Base-by-base conservation (phyloP, 768 basidiomycete species). In the Lepiota subincarnata region DNA sequence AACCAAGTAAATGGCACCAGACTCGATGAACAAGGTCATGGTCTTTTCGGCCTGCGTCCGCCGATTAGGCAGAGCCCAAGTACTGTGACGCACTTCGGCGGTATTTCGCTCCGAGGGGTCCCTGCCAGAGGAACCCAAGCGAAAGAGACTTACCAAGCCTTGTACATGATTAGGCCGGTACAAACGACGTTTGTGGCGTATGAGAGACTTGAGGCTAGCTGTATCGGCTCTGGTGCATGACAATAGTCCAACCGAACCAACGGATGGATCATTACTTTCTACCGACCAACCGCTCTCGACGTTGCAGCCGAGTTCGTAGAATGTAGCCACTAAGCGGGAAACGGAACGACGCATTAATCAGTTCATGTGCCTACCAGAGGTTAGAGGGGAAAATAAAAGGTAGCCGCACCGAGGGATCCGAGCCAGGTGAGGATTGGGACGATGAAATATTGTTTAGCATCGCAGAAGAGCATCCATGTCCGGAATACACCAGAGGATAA, bases 221-320 rank as follows among this genome's bases (percentile, higher is more conserved):
- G 65, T 57, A 48, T 66, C 62, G 1, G 67, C 62, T 42, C 62
- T 59, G 20, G 65, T 59, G 48, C 66, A 67, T 14, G 55, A 59
- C 26, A 49, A 39, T 16, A 64, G 51, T 16, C 66, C 65, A 14
- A 66, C 62, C 4, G 64, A 63, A 5, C 57, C 59, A 2, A 63
- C 65, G 20, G 65, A 62, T 28, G 64, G 64, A 16, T 56, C 50
- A 13, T 57, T 57, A 35, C 61, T 57, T 34, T 54, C 59, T 41
- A 68, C 59, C 1, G 58, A 58, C 65, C 65, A 68, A 7, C 58
- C 49, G 6, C 62, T 61, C 26, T 59, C 62, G n/a, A 60, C 41
- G 50, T 68, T 63, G 42, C 67, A 68, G 6, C 67, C 64, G 12
- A 68, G 55, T 57, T 68, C 67, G 42, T 59, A 68, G 8, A 68